Evolutionary conservation across 495 filamentous ascomycete genomes (phyloP), one percentile per base, ranked within the genome.

Genomic region (Trypethelium eluteriae): DNA sequence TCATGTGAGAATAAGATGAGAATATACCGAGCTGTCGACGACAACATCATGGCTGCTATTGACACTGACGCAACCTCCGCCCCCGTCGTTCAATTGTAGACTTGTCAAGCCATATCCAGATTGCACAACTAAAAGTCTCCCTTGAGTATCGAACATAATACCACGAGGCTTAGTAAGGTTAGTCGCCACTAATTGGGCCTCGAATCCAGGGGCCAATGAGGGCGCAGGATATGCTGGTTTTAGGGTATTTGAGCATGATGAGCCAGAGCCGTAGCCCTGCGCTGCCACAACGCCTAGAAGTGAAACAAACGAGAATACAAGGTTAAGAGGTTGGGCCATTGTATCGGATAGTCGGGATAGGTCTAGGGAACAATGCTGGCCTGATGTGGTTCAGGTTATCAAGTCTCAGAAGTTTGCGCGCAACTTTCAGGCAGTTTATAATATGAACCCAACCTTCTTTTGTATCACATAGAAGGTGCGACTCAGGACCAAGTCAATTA

Each of bases 51-150:
- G 66, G 2, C 67, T 64, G 11, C 64, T 56, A 7, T 56, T 62
- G 3, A 69, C 73, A 41, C 66, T 75, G 4, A 88, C 63, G 69
- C 86, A 89, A 14, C 79, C 81, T 18, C 80, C 74, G 34, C 80
- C 81, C 14, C 78, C 70, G 38, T 85, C 83, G 3, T 72, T 77
- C 47, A 89, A 73, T 2, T 68, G 75, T 57, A 89, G 71, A 38
- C 79, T 81, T 2, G 73, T 77, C 68, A 92, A 81, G 1, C 88
- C 88, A 2, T 50, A 32, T 5, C 80, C 77, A 32, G 76, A 63
- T 66, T 89, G 77, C 3, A 89, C 78, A 12, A 90, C 83, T 0
- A 92, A 79, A 16, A 92, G 75, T 38, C 81, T 82, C 0, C 87
- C 87, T 2, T 70, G 70, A 6, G 49, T 69, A 70, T 92, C 89